These are phyloP conservation scores for Aspergillus udagawae DNA, from an alignment of 2,329 filamentous ascomycete species.

Conservation along the genomic window DNA sequence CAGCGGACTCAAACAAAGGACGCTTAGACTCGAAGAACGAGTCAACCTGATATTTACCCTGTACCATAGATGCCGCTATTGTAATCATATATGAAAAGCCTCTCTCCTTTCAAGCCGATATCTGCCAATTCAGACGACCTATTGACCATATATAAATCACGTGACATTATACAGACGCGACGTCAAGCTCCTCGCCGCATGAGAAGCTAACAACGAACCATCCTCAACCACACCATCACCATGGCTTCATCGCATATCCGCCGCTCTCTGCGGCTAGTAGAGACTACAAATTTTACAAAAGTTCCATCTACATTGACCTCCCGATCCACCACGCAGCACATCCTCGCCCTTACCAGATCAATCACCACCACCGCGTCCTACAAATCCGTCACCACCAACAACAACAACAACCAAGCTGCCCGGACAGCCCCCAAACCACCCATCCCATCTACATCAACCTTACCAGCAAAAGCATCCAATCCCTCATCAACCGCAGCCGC, in stretches of 20 bases:
- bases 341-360: slow-evolving; percentile 9
- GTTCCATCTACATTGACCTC: not conserved
- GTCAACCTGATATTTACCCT: not conserved
- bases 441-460: slow-evolving; percentile 8
- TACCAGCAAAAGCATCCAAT: slow-evolving; percentile 8
- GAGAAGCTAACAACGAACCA: slow-evolving; percentile 1
- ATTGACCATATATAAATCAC: slow-evolving; percentile 11
- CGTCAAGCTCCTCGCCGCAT: not conserved
- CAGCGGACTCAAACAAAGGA: slow-evolving; percentile 75
- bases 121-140: not conserved
- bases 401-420: slow-evolving; percentile 6
- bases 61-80: not conserved
- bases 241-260: slow-evolving; percentile 22
- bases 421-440: slow-evolving; percentile 13
- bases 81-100: not conserved
- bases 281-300: not conserved
- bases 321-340: not conserved
- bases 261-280: slow-evolving; percentile 17
- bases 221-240: slow-evolving; percentile 1
- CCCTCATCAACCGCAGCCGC: slow-evolving; percentile 12
- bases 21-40: slow-evolving; percentile 34
- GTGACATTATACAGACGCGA: slow-evolving; percentile 16
- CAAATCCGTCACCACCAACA: not conserved
- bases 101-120: not conserved
- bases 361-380: not conserved